phyloP scores from a whole-genome alignment of 306 rosid species.

The Lagenaria siceraria region DNA sequence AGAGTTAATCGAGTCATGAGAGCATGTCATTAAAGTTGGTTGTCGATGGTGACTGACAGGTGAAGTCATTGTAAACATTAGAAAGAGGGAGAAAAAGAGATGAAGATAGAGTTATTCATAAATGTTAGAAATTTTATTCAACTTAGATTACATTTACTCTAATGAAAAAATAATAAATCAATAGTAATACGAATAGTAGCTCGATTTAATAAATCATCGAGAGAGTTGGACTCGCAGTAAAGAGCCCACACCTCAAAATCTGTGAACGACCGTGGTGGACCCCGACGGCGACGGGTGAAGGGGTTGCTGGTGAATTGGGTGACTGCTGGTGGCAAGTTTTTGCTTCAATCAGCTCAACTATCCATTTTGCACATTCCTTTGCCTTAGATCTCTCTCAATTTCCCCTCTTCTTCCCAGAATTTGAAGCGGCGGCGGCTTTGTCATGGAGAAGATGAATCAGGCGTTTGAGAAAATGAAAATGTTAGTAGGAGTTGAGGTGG shows the following conservation, averaged over 20 bases:
- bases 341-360: background rate
- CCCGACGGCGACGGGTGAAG: background rate
- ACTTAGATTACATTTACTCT: too few relatives aligned
- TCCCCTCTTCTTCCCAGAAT: background rate
- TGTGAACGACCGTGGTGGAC: background rate
- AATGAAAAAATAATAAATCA: too few relatives aligned
- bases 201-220: too few relatives aligned
- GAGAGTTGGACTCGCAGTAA: background rate
- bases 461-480: slow-evolving; percentile 75
- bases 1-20: too few relatives aligned
- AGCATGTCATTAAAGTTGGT: too few relatives aligned
- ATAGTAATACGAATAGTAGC: too few relatives aligned
- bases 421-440: background rate
- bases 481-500: slow-evolving; percentile 74
- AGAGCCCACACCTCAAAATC: background rate
- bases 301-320: background rate
- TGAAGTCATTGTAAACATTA: too few relatives aligned
- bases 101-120: too few relatives aligned
- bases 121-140: too few relatives aligned
- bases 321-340: background rate
- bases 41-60: too few relatives aligned
- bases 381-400: slow-evolving; percentile 5
- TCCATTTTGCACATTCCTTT: background rate
- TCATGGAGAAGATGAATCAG: slow-evolving; percentile 68
- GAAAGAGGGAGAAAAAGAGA: too few relatives aligned